Evolutionary conservation across 2,329 filamentous ascomycete species (phyloP).

Genomic region (Pyricularia pennisetigena): DNA sequence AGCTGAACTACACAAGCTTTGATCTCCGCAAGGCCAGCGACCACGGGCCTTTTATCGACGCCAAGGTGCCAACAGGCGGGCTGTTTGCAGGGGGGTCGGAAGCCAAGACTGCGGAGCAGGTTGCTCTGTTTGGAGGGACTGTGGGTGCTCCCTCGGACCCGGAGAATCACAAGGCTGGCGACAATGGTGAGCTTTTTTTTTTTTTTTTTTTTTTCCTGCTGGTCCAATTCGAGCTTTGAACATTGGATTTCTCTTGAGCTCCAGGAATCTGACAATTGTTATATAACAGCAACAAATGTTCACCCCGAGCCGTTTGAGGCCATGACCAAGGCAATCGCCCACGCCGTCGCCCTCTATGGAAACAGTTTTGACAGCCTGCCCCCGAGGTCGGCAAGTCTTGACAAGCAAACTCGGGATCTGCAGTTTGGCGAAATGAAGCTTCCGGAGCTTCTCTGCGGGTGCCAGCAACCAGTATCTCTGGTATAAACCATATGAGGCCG

Average conservation of each 20-base stretch:
- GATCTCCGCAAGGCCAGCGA: conserved; percentile 57
- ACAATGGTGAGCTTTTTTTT: conserved; percentile 16
- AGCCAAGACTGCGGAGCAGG: conserved; percentile 42
- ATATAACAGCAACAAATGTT: conserved; percentile 42
- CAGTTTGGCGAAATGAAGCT: neutral
- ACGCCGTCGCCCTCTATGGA: conserved; percentile 40
- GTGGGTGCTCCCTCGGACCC: conserved; percentile 37
- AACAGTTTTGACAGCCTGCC: conserved; percentile 24
- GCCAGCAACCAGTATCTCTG: neutral
- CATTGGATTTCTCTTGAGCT: no score
- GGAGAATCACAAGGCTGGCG: conserved; percentile 35
- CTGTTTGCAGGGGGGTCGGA: conserved; percentile 51
- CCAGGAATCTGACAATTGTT: neutral
- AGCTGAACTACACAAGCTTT: conserved; percentile 36
- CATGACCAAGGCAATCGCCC: conserved; percentile 45
- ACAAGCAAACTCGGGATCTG: neutral
- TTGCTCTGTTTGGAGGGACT: conserved; percentile 49
- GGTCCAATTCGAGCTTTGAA: no score
- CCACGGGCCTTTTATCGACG: conserved; percentile 55
- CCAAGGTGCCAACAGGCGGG: conserved; percentile 57
- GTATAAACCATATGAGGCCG: neutral
- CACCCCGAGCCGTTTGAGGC: conserved; percentile 41
- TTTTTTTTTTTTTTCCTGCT: neutral
- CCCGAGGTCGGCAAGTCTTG: neutral
- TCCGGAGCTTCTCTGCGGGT: neutral